A percentile compares a stretch with the other conserved stretches of the same genome.
These are phyloP conservation scores for Carex scoparia DNA, from an alignment of 176 grass and related monocot species.

Conservation along the genomic window DNA sequence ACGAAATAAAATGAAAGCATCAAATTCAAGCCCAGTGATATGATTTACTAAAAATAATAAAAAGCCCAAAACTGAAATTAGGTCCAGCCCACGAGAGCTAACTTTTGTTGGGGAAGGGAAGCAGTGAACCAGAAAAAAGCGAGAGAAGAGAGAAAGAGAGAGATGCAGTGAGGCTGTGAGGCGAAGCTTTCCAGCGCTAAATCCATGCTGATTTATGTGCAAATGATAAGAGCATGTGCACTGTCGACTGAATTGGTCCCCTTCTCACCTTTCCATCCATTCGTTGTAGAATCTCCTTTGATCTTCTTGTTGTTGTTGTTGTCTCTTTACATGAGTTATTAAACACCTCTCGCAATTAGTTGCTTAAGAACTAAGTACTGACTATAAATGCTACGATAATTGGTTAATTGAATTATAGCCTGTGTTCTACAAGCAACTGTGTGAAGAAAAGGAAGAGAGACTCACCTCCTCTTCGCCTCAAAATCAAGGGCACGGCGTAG, in stretches of 20 bases:
- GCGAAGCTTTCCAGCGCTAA: constrained; percentile 23
- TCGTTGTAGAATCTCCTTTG: constrained; percentile 22
- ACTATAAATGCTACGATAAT: too few relatives aligned
- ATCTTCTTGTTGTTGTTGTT: neutral
- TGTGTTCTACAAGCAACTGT: too few relatives aligned
- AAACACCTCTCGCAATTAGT: constrained; percentile 3
- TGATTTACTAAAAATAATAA: neutral
- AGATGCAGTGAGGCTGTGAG: neutral
- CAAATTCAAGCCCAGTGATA: neutral
- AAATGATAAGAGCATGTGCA: constrained; percentile 30
- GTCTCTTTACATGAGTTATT: neutral
- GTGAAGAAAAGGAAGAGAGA: too few relatives aligned
- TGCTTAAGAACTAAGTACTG: constrained; percentile 2
- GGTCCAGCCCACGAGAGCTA: neutral
- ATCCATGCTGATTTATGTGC: constrained; percentile 11
- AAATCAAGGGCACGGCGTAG: too few relatives aligned
- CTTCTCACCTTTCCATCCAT: neutral
- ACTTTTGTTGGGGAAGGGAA: neutral
- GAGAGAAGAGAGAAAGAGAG: neutral
- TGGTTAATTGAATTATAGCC: too few relatives aligned
- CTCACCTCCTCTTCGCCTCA: too few relatives aligned
- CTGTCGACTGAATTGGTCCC: constrained; percentile 10
- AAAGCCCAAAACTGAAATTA: constrained; percentile 8
- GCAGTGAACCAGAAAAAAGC: neutral
- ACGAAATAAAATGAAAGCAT: neutral